Evolutionary conservation across 306 rosid species (phyloP).

Genomic region (Cicer pinnatifidum): DNA sequence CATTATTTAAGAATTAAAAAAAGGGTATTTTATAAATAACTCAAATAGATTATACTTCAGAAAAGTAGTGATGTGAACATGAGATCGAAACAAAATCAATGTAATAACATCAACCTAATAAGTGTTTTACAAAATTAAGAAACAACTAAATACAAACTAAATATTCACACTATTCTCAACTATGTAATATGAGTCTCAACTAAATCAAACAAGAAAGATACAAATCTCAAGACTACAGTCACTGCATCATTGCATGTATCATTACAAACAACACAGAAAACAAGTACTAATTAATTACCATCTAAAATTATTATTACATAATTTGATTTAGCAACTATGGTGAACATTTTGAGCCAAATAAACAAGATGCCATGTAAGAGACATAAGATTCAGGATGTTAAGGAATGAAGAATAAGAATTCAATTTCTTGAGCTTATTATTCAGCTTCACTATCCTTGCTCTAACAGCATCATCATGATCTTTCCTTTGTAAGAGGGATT

Average conservation of each 20-base stretch:
- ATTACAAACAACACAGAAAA: conserved; percentile 32
- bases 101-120: background rate
- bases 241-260: conserved; percentile 19
- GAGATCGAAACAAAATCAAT: too few relatives aligned
- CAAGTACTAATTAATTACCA: background rate
- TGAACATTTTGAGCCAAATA: conserved; percentile 57
- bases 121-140: background rate
- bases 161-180: background rate
- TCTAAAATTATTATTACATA: background rate
- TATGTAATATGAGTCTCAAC: background rate
- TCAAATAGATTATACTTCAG: too few relatives aligned
- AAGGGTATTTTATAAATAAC: too few relatives aligned
- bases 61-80: too few relatives aligned
- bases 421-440: conserved; percentile 64
- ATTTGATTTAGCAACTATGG: background rate
- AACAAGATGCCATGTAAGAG: conserved; percentile 75
- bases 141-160: background rate
- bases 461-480: conserved; percentile 48
- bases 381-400: conserved; percentile 60
- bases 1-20: too few relatives aligned
- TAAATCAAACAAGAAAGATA: background rate
- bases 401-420: conserved; percentile 65
- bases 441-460: conserved; percentile 48
- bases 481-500: background rate
- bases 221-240: conserved; percentile 5